phyloP scores from a whole-genome alignment of 2,329 filamentous ascomycete genomes.

The Metarhizium robertsii region DNA sequence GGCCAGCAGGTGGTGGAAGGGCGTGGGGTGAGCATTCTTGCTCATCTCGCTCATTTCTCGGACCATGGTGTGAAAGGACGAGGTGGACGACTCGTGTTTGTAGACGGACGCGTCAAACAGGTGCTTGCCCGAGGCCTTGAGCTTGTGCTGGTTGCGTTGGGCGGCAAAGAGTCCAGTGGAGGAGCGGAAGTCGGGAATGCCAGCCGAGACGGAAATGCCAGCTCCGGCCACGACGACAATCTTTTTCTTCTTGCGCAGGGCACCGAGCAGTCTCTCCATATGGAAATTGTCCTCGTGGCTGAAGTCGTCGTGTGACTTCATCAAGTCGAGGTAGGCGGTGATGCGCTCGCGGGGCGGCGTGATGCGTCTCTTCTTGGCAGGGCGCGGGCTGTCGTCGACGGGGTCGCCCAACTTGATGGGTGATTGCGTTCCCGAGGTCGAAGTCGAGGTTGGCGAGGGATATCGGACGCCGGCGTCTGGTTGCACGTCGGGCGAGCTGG shows the following conservation, averaged over 20 bases:
- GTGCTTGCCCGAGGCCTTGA: slow-evolving; percentile 84
- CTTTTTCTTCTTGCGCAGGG: slow-evolving; percentile 82
- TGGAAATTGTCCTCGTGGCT: slow-evolving; percentile 37
- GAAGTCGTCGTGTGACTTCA: slow-evolving; percentile 39
- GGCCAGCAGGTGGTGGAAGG: slow-evolving; percentile 89
- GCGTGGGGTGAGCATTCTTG: slow-evolving; percentile 67
- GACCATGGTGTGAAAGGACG: slow-evolving; percentile 94
- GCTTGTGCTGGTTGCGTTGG: slow-evolving; percentile 75
- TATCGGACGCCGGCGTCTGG: slow-evolving; percentile 35
- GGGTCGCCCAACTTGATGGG: slow-evolving; percentile 36
- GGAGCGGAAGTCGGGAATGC: slow-evolving; percentile 95
- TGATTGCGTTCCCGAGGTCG: slow-evolving; percentile 40
- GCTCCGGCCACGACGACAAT: slow-evolving; percentile 95
- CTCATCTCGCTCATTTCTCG: slow-evolving; percentile 76
- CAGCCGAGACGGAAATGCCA: slow-evolving; percentile 92
- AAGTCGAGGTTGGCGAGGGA: slow-evolving; percentile 40
- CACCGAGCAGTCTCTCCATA: slow-evolving; percentile 62
- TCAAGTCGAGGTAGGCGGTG: slow-evolving; percentile 73
- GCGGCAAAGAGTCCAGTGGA: slow-evolving; percentile 81
- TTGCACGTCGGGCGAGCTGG: slow-evolving; percentile 32
- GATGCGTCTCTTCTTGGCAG: slow-evolving; percentile 67
- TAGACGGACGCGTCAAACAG: slow-evolving; percentile 97
- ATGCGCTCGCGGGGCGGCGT: slow-evolving; percentile 54
- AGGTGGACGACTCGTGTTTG: slow-evolving; percentile 79
- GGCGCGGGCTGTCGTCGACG: slow-evolving; percentile 50